These are phyloP conservation scores for Pseudogymnoascus pannorum DNA, from an alignment of 2,329 filamentous ascomycete genomes.

Conservation along the genomic window DNA sequence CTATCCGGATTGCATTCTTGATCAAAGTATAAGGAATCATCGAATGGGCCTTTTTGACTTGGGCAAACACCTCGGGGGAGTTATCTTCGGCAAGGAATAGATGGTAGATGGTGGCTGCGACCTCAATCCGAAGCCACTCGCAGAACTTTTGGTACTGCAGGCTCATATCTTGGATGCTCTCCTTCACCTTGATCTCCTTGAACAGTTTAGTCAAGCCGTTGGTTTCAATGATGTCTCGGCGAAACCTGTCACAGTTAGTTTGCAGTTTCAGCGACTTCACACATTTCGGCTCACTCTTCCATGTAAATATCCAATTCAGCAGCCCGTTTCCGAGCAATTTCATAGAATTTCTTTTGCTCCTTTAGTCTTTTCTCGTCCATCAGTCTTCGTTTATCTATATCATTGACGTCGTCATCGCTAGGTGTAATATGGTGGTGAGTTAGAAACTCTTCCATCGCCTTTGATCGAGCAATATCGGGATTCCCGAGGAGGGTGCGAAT, in stretches of 20 bases:
- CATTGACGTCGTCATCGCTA: slow-evolving; percentile 74
- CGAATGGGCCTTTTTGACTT: slow-evolving; percentile 89
- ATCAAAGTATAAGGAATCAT: slow-evolving; percentile 86
- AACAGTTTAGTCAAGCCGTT: slow-evolving; percentile 91
- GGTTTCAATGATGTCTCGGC: slow-evolving; percentile 57
- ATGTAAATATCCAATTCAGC: slow-evolving; percentile 95
- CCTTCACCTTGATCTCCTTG: slow-evolving; percentile 84
- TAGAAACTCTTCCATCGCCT: slow-evolving; percentile 78
- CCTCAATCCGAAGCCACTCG: slow-evolving; percentile 95
- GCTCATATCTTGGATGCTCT: slow-evolving; percentile 78
- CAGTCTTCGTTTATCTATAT: slow-evolving; percentile 70
- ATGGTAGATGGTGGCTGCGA: slow-evolving; percentile 94
- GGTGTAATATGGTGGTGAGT: slow-evolving; percentile 63
- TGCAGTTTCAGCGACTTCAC: neutral
- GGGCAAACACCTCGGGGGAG: slow-evolving; percentile 89
- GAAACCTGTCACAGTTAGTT: slow-evolving; percentile 42
- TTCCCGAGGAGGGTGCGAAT: slow-evolving; percentile 81
- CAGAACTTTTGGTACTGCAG: slow-evolving; percentile 97
- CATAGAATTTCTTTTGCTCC: slow-evolving; percentile 91
- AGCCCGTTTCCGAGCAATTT: slow-evolving; percentile 84
- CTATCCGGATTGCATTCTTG: slow-evolving; percentile 94
- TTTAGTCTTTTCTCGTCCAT: slow-evolving; percentile 84
- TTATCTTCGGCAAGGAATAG: slow-evolving; percentile 97
- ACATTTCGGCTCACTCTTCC: slow-evolving; percentile 61
- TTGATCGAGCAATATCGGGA: slow-evolving; percentile 72